Evolutionary conservation across 495 filamentous ascomycete genomes (phyloP).

Genomic region (Aspergillus ellipticus): DNA sequence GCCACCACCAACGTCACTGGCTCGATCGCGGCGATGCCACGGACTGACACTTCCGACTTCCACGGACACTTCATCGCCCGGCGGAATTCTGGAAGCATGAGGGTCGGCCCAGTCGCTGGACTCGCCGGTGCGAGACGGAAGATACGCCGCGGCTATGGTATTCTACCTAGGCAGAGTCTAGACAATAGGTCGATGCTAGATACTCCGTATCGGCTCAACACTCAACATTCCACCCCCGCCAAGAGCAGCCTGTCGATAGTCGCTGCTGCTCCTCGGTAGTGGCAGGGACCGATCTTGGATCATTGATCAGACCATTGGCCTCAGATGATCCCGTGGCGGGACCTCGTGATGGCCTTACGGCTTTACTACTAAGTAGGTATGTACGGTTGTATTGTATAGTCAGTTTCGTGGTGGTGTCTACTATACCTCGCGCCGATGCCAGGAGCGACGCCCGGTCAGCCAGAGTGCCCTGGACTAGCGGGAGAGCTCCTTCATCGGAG

Average conservation of each 20-base stretch:
- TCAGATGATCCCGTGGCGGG: slow-evolving; percentile 18
- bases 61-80: too few relatives aligned
- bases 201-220: too few relatives aligned
- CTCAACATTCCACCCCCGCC: neutral
- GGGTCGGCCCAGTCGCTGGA: too few relatives aligned
- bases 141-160: neutral
- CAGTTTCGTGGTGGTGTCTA: too few relatives aligned
- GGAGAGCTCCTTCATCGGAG: slow-evolving; percentile 1
- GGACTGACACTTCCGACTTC: too few relatives aligned
- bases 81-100: too few relatives aligned
- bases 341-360: slow-evolving; percentile 16
- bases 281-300: neutral
- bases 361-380: too few relatives aligned
- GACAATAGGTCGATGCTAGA: too few relatives aligned
- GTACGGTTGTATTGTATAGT: too few relatives aligned
- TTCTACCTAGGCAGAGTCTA: too few relatives aligned
- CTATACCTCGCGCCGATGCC: neutral
- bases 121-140: neutral
- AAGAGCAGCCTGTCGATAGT: neutral
- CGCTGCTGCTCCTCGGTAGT: neutral
- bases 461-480: neutral
- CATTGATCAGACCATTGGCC: slow-evolving; percentile 15
- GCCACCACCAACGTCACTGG: neutral
- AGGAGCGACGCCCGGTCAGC: neutral
- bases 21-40: too few relatives aligned